Evolutionary conservation across 176 grass and related monocot species (phyloP), one percentile per base, ranked within the genome.

Genomic region (Oryza coarctata): DNA sequence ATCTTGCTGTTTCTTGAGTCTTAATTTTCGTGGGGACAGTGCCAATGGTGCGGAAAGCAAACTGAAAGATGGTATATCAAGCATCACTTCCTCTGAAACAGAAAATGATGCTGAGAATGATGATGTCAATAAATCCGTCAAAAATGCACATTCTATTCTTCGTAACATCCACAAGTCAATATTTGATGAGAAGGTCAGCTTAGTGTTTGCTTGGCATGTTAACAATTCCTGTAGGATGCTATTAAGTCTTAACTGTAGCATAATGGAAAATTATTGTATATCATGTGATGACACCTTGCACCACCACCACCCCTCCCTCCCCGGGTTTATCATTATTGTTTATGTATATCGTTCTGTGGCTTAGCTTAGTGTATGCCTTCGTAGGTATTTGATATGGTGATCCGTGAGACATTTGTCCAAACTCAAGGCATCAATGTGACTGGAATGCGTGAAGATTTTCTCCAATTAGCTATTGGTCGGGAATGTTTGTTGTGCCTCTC

Each of bases 381-480:
- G 70, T 68, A 97, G 94, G 91, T 94, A 82, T 98, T 98, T 84
- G 90, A 95, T 81, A 82, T 94, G 90, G 87, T 98, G 68, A 98
- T 89, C 64, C 85, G 72, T 4, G 95, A 95, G 71, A 89, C 89
- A 36, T 95, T 91, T 86, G 72, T 40, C 75, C 83, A 87, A 73
- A 82, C 86, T 11, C 81, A 90, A 82, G 90, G 90, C 66, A 91
- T 95, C 70, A 91, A 91, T 74, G 91, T 95, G 57, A 98, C 96
- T 84, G 96, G 93, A 72, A 93, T 98, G 93, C 80, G 77, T 9
- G 90, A 98, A 85, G 90, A 93, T 80, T 89, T 98, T 86, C 87
- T 98, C 81, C 90, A 98, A 63, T 82, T 98, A 86, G 87, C 91
- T 10, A 88, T 98, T 91, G 93, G 90, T 80, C 96, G 91, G 79